Base-by-base conservation (phyloP, 495 filamentous ascomycete species). In the Penicillium bovifimosum region DNA sequence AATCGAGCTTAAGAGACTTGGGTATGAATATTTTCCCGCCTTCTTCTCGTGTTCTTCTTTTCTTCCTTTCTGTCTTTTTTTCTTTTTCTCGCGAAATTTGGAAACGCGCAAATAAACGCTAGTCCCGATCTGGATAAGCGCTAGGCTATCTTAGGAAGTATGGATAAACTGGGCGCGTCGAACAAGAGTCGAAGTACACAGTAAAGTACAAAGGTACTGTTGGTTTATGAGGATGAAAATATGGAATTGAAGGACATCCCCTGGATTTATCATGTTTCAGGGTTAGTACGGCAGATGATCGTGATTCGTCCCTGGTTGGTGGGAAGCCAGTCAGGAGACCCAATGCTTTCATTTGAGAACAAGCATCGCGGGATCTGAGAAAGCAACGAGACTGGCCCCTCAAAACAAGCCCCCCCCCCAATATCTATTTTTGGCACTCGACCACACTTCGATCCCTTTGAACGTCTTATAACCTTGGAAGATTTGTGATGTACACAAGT, bases 11-110 rank as follows among this genome's bases (percentile, higher is more conserved):
- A 47, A 38, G 31, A 35, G 40, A 34, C 39, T 16, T 35, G 33
- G 39, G 44, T 36, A 2, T 17, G 10, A 10, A 17, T 27, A 28
- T 58, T 24, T 24, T 34, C 7, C 43, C 39, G 42, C 39, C 29
- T 47, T 46, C 20, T 24, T 53, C 45, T 47, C 44, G n/a, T n/a
- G n/a, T n/a, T 28, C 4, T 6, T 36, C 34, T 9, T 13, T 34
- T 34, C 32, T 33, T 7, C 1, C 32, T 9, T 13, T 36, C n/a
- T 16, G 7, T 36, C 11, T 8, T 16, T 16, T 36, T 36, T 38
- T 56, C 48, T 48, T 60, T 60, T 58, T 55, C 54, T 53, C 64
- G 62, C 61, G 54, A 62, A 59, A 57, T 60, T 43, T 53, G 27
- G 52, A 53, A 53, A 46, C 56, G 58, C 56, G 53, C 53, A 43